Evolutionary conservation across 169 alveolate genomes (phyloP), one percentile per base, ranked within the genome.

Genomic region (Eimeria acervulina): DNA sequence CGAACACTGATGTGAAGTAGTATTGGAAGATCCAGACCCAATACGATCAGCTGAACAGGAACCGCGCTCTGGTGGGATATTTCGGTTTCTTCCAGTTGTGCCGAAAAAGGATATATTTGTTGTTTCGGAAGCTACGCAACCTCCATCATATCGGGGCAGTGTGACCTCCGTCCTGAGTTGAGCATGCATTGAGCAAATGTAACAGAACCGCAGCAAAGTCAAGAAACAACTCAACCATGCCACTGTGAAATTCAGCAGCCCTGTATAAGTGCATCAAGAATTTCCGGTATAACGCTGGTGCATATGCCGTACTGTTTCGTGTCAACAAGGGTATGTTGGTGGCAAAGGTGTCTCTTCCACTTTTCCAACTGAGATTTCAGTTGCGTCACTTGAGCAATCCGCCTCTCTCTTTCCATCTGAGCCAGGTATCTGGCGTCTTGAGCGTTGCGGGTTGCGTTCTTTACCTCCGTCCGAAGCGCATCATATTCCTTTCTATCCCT

Each of bases 321-420:
- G 42, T 38, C 63, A 28, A 40, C 31, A 55, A 19, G 59, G 28
- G 21, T 44, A 7, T 28, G 59, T 0, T 59, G 81, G 55, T 38
- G 31, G 55, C 59, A 23, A 44, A 38, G 59, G 44, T 19, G 31
- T 28, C 81, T 31, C 80, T 85, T 63, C 47, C 61, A 21, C 47
- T 61, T 52, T 36, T 52, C 61, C 44, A 85, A 33, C 61, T 61
- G 78, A 10, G 55, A 4, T 38, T 52, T 85, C 61, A 85, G 93
- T 26, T 44, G 93, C 47, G 81, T 61, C 36, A 85, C 93, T 85
- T 85, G 93, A 63, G 80, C 78, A 26, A 85, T 85, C 66, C 93
- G 93, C 66, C 93, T 85, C 47, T 85, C 93, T 33, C 80, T 85
- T 38, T 85, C 93, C 66, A 85, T 61, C 59, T 55, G 93, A 19